Evolutionary conservation across 495 filamentous ascomycete genomes (phyloP), one percentile per base, ranked within the genome.

Genomic region (Neurospora discreta): DNA sequence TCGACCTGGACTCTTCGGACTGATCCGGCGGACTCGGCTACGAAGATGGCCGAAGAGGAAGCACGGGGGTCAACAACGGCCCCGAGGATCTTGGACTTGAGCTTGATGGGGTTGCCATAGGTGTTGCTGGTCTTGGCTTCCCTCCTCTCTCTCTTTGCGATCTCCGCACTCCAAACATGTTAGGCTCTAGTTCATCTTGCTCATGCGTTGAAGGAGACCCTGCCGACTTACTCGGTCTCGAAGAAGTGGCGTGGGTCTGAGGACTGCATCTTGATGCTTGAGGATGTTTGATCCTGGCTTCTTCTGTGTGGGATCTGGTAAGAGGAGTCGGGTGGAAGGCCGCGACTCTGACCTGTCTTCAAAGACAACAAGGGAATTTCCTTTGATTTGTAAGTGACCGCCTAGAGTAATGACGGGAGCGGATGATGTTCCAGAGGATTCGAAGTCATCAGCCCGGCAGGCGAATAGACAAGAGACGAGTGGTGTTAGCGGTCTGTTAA

Each of bases 41-140:
- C 84, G 76, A 91, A 92, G 23, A 98, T 82, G n/a, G 84, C 69
- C 0, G 81, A 86, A 0, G 85, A 82, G 0, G 82, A 77, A 70
- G 87, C 84, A 46, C 84, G 79, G 8, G 92, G 92, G 75, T 97
- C 92, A 4, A 84, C 75, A n/a, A 87, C 79, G 33, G 93, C 85
- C 26, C 91, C 93, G 42, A 97, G 86, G 71, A 98, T 88, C 82
- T 99, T 99, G 75, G 92, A 94, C 73, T 89, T 88, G 3, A 97
- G 83, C 60, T 82, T 81, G 76, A 98, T 91, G 15, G 95, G 95
- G 73, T 89, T 85, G 74, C 95, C 95, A 84, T 91, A 85, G 40
- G 86, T 90, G 82, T 98, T 99, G 71, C 85, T 85, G 58, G 94
- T 87, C 82, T 98, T 98, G 69, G 87, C 84, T 20, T 89, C 88